Evolutionary conservation across 768 basidiomycete genomes (phyloP).

Genomic region (Antrodiella citrinella): DNA sequence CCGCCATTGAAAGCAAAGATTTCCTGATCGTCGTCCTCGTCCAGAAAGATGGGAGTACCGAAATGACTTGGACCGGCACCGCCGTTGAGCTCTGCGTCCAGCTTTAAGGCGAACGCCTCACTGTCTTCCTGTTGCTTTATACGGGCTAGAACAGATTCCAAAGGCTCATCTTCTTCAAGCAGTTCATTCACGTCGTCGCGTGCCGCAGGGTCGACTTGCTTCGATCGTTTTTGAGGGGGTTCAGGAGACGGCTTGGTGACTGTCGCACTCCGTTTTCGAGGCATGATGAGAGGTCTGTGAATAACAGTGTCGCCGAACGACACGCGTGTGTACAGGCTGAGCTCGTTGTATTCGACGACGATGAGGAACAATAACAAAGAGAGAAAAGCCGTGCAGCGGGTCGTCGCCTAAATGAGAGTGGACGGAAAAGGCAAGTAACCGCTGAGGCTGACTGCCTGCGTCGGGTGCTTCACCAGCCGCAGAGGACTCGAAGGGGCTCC

Average conservation of each 20-base stretch:
- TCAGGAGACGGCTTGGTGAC: not conserved
- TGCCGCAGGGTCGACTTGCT: not conserved
- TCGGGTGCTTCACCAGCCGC: not conserved
- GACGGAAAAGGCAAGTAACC: not conserved
- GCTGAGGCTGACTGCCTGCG: not conserved
- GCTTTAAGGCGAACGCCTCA: slow-evolving; percentile 29
- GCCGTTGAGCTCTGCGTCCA: slow-evolving; percentile 26
- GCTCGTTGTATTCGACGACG: not conserved
- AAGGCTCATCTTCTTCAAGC: slow-evolving; percentile 31
- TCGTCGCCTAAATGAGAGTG: not conserved
- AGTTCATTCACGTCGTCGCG: slow-evolving; percentile 13
- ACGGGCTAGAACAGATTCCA: slow-evolving; percentile 31
- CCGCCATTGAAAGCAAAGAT: no score
- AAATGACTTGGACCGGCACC: slow-evolving; percentile 5
- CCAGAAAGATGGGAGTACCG: slow-evolving; percentile 2
- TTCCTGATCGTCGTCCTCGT: slow-evolving; percentile 4
- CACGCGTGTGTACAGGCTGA: not conserved
- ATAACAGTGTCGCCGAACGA: not conserved
- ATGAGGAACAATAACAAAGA: not conserved
- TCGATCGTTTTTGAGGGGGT: not conserved
- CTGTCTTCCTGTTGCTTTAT: slow-evolving; percentile 37
- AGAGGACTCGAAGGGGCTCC: not conserved
- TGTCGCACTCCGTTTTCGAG: slow-evolving; percentile 10
- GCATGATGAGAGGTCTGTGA: slow-evolving; percentile 6
- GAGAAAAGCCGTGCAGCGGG: not conserved